Percentiles rank a stretch among this genome's conserved stretches.
phyloP scores from a whole-genome alignment of 306 rosid genomes.

The Senna siamea region DNA sequence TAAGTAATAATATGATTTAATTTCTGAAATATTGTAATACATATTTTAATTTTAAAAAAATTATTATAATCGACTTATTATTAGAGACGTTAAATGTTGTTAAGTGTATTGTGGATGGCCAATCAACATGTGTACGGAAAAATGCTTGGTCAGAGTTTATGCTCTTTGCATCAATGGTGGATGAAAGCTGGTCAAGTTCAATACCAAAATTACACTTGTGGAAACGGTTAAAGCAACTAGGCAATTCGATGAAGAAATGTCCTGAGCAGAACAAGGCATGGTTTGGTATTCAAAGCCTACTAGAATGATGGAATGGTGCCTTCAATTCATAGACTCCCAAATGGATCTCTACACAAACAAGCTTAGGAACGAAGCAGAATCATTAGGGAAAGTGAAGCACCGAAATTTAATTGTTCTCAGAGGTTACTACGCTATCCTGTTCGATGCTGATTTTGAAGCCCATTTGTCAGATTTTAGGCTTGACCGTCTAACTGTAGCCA shows the following conservation, averaged over 20 bases:
- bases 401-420: slow-evolving; percentile 89
- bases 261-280: slow-evolving; percentile 77
- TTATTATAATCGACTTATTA: too few species aligned
- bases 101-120: too few species aligned
- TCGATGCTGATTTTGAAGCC: slow-evolving; percentile 96
- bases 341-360: slow-evolving; percentile 66
- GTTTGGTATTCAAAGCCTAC: slow-evolving; percentile 85
- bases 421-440: slow-evolving; percentile 84
- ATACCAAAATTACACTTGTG: slow-evolving; percentile 79
- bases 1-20: too few species aligned
- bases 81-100: too few species aligned
- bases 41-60: too few species aligned
- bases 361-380: slow-evolving; percentile 87
- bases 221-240: slow-evolving; percentile 89
- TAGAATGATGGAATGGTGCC: slow-evolving; percentile 94
- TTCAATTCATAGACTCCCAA: slow-evolving; percentile 78
- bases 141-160: too few species aligned
- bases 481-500: slow-evolving; percentile 56
- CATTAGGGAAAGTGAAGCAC: slow-evolving; percentile 79
- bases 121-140: too few species aligned
- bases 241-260: slow-evolving; percentile 94
- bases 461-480: slow-evolving; percentile 92
- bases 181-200: slow-evolving; percentile 91
- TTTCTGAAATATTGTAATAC: too few species aligned
- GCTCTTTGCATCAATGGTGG: too few species aligned